Conservation (phyloP, 2,329 filamentous ascomycete genomes). For the Botrytis hyacinthi region DNA sequence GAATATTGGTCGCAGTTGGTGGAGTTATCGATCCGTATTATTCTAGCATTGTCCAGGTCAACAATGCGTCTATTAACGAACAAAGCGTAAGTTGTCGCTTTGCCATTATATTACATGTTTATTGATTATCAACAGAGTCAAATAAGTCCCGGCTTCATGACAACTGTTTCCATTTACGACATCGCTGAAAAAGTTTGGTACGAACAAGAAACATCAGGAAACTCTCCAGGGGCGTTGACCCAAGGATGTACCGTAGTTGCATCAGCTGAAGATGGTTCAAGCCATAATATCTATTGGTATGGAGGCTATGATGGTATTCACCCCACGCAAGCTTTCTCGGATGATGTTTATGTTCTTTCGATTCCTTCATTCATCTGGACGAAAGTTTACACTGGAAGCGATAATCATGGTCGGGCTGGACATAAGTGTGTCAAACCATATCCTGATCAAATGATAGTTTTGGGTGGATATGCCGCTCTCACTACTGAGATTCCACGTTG, state of each 20-base stretch:
- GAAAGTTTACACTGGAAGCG: slow-evolving; percentile 52
- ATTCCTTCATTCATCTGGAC: slow-evolving; percentile 73
- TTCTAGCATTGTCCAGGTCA: slow-evolving; percentile 24
- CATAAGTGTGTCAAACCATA: slow-evolving; percentile 68
- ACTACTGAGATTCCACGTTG: slow-evolving; percentile 42
- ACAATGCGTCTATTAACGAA: slow-evolving; percentile 38
- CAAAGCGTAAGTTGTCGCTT: slow-evolving; percentile 42
- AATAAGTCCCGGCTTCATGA: slow-evolving; percentile 69
- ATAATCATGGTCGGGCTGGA: slow-evolving; percentile 58
- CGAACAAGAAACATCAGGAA: slow-evolving; percentile 66
- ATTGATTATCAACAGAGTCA: slow-evolving; percentile 46
- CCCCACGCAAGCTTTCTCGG: slow-evolving; percentile 52
- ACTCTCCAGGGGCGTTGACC: slow-evolving; percentile 60
- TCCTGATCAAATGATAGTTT: slow-evolving; percentile 68
- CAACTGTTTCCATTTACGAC: slow-evolving; percentile 71
- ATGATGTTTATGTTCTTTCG: slow-evolving; percentile 72
- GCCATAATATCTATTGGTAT: slow-evolving; percentile 77
- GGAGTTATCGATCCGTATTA: slow-evolving; percentile 66
- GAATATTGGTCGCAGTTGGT: slow-evolving; percentile 73
- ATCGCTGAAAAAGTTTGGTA: slow-evolving; percentile 69
- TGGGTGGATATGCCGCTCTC: slow-evolving; percentile 59
- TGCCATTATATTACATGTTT: no score
- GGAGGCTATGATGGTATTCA: slow-evolving; percentile 64
- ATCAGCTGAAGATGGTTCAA: slow-evolving; percentile 67
- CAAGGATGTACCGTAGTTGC: slow-evolving; percentile 71